Conservation (phyloP, 2,329 filamentous ascomycete genomes). For the Myriosclerotinia duriaeana region DNA sequence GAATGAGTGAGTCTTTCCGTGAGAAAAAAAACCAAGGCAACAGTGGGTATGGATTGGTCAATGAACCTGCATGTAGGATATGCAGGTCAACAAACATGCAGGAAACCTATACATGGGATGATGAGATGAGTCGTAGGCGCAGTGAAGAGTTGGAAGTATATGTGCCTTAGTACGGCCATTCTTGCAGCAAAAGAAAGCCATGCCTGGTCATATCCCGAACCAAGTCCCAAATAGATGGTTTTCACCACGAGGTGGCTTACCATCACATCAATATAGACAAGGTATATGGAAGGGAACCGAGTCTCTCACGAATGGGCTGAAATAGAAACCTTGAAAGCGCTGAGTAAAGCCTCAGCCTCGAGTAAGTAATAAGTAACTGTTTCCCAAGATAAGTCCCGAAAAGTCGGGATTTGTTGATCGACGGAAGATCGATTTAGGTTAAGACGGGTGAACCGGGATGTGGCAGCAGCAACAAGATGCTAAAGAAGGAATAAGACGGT, state of each 20-base stretch:
- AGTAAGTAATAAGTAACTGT: slow-evolving; percentile 15
- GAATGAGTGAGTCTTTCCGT: slow-evolving; percentile 28
- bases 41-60: slow-evolving; percentile 27
- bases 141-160: slow-evolving; percentile 29
- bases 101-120: slow-evolving; percentile 32
- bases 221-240: slow-evolving; percentile 36
- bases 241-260: slow-evolving; percentile 27
- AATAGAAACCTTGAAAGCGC: slow-evolving; percentile 23
- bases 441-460: slow-evolving; percentile 21
- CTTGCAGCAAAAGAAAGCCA: slow-evolving; percentile 25
- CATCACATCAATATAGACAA: slow-evolving; percentile 10
- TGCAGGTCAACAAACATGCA: slow-evolving; percentile 38
- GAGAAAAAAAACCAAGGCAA: slow-evolving; percentile 35
- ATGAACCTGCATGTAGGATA: slow-evolving; percentile 30
- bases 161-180: slow-evolving; percentile 27
- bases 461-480: slow-evolving; percentile 7
- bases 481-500: slow-evolving; percentile 24
- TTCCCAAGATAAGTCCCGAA: slow-evolving; percentile 21
- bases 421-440: slow-evolving; percentile 24
- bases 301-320: slow-evolving; percentile 23
- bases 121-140: slow-evolving; percentile 33
- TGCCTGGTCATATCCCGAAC: slow-evolving; percentile 25
- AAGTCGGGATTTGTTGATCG: slow-evolving; percentile 24
- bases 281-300: slow-evolving; percentile 10
- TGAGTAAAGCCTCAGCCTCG: slow-evolving; percentile 26